Evolutionary conservation across 345 rosid genomes (phyloP).

Genomic region (Pugionium dolabratum): DNA sequence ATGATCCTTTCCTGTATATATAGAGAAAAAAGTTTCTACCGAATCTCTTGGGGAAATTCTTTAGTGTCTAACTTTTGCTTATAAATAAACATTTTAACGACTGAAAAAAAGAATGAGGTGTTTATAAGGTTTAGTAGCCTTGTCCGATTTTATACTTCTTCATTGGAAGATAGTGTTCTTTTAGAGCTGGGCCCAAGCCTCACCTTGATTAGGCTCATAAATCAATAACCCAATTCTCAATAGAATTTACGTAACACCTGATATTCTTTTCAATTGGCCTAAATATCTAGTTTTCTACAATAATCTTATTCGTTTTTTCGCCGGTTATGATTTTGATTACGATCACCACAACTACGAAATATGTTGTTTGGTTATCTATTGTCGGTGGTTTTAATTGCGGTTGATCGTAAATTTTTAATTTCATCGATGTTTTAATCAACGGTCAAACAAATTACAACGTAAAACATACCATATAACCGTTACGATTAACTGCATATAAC

Average conservation of each 20-base stretch:
- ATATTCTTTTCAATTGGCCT: constrained; percentile 12
- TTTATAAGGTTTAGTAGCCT: background rate
- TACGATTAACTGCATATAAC: too few relatives aligned
- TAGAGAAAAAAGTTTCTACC: constrained; percentile 17
- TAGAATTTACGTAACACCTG: constrained; percentile 6
- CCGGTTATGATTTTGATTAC: too few relatives aligned
- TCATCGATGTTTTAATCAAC: too few relatives aligned
- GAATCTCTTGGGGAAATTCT: constrained; percentile 12
- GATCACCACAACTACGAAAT: too few relatives aligned
- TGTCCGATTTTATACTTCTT: background rate
- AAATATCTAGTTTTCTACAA: too few relatives aligned
- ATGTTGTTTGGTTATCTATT: too few relatives aligned
- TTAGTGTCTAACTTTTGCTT: constrained; percentile 36
- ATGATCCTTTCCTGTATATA: constrained; percentile 30
- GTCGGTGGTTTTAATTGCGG: too few relatives aligned
- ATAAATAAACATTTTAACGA: background rate
- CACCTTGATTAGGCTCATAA: background rate
- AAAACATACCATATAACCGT: too few relatives aligned
- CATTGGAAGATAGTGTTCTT: background rate
- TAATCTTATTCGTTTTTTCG: too few relatives aligned
- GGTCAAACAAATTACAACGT: too few relatives aligned
- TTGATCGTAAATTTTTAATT: too few relatives aligned
- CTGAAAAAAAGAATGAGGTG: background rate
- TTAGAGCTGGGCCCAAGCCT: background rate
- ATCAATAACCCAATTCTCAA: constrained; percentile 17